Evolutionary conservation across 306 rosid species (phyloP), one percentile per base, ranked within the genome.

Genomic region (Inga leiocalycina): DNA sequence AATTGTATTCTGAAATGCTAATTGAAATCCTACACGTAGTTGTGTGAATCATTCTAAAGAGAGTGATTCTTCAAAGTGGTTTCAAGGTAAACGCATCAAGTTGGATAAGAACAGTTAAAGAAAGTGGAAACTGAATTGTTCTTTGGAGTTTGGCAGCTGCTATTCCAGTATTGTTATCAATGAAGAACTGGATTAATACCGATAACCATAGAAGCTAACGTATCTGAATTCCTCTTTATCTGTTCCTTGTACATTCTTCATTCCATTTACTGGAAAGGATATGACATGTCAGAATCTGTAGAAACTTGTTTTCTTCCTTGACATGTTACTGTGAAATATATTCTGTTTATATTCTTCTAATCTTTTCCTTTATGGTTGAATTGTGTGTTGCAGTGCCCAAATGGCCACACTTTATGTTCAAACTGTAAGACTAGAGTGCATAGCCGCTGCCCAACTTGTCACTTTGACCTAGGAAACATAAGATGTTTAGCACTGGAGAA

Each of bases 401-500:
- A 94, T 84, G 99, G 99, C 86, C 99, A 96, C 88, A 96, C 99
- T 14, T 79, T 96, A 79, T 96, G 99, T 79, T 91, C 93, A 19
- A 88, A 83, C 84, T 96, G 99, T 87, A 96, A 92, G 88, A 62
- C 84, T 56, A 82, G 87, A 86, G 97, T 96, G 88, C 93, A 88
- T n/a, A 91, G 91, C 76, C 71, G 90, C 79, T 96, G 99, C 84
- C 99, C 99, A 52, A 91, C 97, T 41, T 94, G 99, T 77, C 93
- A 90, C 72, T 84, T 81, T 22, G 98, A 96, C 57, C 98, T 96
- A 11, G 95, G 92, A 20, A 90, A 92, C 64, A 94, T 96, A 74
- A 88, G 97, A 84, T 96, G 99, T 82, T 89, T 96, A 94, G 99
- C 99, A 64, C 77, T 96, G 91, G 99, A 96, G 88, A 94, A 92